Conservation (phyloP, 2,329 filamentous ascomycete genomes). For the Thielaviopsis populi region DNA sequence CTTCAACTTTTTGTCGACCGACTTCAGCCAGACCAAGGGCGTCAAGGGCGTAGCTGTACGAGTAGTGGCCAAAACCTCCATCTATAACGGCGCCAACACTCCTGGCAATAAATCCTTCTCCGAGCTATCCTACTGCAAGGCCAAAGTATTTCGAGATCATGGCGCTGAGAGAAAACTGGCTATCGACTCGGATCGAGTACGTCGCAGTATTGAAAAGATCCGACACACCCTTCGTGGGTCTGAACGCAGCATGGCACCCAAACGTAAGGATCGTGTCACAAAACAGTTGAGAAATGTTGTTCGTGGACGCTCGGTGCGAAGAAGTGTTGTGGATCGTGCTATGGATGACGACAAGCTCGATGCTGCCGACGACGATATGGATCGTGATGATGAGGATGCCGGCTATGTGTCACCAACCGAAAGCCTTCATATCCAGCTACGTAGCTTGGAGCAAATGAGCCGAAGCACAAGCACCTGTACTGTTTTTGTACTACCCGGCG, state of each 20-base stretch:
- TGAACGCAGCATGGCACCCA: constrained; percentile 6
- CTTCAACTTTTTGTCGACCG: constrained; percentile 96
- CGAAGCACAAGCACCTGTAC: constrained; percentile 67
- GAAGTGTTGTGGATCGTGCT: background rate
- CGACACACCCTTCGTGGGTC: constrained; percentile 41
- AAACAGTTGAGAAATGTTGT: constrained; percentile 8
- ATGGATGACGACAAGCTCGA: constrained; percentile 8
- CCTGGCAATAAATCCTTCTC: constrained; percentile 20
- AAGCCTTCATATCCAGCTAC: constrained; percentile 51
- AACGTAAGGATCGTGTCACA: constrained; percentile 14
- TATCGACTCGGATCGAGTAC: constrained; percentile 87
- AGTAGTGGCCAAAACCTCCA: constrained; percentile 80
- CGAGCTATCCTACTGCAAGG: constrained; percentile 89
- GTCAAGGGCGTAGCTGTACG: constrained; percentile 95
- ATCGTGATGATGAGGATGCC: constrained; percentile 12
- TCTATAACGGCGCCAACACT: constrained; percentile 29
- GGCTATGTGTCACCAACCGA: constrained; percentile 13
- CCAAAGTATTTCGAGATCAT: constrained; percentile 92
- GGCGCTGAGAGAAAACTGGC: constrained; percentile 89
- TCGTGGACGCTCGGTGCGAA: background rate
- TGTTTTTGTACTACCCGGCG: constrained; percentile 61
- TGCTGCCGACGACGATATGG: constrained; percentile 10
- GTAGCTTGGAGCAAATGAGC: constrained; percentile 75
- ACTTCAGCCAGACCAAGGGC: constrained; percentile 97
- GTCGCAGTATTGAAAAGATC: constrained; percentile 90